Evolutionary conservation across 2,329 filamentous ascomycete genomes (phyloP), one percentile per base, ranked within the genome.

Genomic region (Colletotrichum sp.): DNA sequence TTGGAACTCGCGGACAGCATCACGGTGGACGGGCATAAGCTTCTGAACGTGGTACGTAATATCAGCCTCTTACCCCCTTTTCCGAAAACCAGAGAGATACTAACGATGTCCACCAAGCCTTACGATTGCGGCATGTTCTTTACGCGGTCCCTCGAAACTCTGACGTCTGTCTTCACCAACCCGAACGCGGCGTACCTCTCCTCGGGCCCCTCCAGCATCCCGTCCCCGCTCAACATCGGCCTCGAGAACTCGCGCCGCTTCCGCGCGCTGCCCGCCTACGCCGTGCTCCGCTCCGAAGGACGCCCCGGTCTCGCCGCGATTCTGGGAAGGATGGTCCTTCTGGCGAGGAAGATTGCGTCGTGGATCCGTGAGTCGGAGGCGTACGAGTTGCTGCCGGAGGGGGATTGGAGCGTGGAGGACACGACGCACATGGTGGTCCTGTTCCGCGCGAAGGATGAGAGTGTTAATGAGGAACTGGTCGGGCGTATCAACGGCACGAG

Each of bases 91-190:
- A 22, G 8, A n/a, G n/a, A 44, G 26, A n/a, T 32, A 44, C 67
- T 68, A 8, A 68, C 15, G 6, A 8, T 44, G 24, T 16, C 4
- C 12, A 4, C 4, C 18, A 69, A 93, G 89, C 96, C 96, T 0
- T 98, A 98, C 80, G 96, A 98, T 84, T 96, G 94, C 80, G 96
- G 96, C 59, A 94, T 98, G 84, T 98, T 98, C 88, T 91, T 98
- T 80, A 95, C 93, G 68, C 91, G 92, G 22, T 91, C 94, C 77
- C 85, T 90, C 9, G 80, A 85, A 4, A 86, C 91, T 15, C 90
- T 93, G 2, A 87, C 89, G 34, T 85, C 90, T 6, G 93, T 96
- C 12, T 98, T 96, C 84, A 89, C 91, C 75, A 98, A 98, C 84
- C 92, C 95, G 36, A 96, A 96, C 82, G 96, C 96, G 4, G 94